Evolutionary conservation across 768 basidiomycete genomes (phyloP), one percentile per base, ranked within the genome.

Genomic region (Psilocybe cubensis): DNA sequence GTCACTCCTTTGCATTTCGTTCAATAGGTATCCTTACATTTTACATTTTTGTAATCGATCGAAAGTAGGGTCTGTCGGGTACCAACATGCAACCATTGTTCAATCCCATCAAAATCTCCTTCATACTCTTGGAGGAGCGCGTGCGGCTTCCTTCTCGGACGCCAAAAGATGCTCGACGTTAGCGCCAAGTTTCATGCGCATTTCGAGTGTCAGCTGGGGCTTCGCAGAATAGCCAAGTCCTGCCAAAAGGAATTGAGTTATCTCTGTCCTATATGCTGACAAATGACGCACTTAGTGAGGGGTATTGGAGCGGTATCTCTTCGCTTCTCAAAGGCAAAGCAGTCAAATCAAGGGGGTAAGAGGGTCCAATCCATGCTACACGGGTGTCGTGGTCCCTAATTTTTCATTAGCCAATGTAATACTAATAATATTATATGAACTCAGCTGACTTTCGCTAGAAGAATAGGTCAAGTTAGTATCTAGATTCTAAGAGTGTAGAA

Each of bases 161-260:
- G 69, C 73, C 40, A 91, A 76, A 29, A 85, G 72, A 25, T 76
- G 70, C 64, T 91, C 90, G 2, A 91, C 74, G 18, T 82, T 82
- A 0, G 77, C 79, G 3, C 89, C 90, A 1, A 87, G 72, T 52
- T 77, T 82, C 53, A 78, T 78, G 45, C 87, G 81, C 52, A 89
- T 83, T 40, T 90, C 87, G 18, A 86, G 67, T 5, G 83, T 80
- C 43, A 84, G 75, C 5, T 75, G 64, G 0, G 82, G 77, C 18
- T 74, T 72, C 0, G 83, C 83, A 1, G 89, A 89, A 63, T 91
- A 90, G 10, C 90, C 89, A 17, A 91, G 76, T 63, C 83, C 90
- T 91, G 60, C 27, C 45, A 21, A 3, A n/a, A 24, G 44, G 7
- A 29, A 12, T 41, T 49, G 42, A 21, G n/a, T n/a, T n/a, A n/a